Evolutionary conservation across 2,329 filamentous ascomycete species (phyloP).

Genomic region (Thelonectria blattea): DNA sequence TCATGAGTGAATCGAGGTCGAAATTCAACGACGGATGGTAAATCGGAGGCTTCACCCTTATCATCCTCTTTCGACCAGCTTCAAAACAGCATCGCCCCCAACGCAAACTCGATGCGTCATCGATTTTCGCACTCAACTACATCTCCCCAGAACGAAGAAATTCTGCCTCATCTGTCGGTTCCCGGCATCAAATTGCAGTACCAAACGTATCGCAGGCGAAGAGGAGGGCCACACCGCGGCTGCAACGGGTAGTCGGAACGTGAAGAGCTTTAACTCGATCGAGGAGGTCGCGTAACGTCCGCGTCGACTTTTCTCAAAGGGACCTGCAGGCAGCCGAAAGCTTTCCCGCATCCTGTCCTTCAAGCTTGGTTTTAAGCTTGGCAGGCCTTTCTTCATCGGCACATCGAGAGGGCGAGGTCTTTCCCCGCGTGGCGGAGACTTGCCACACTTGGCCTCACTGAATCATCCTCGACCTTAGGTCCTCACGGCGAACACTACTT

Average conservation of each 20-base stretch:
- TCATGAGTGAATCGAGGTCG: not conserved
- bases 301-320: not conserved
- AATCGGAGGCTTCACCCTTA: not conserved
- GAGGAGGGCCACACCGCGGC: too few species aligned
- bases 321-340: not conserved
- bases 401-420: not conserved
- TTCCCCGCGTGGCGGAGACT: not conserved
- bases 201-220: too few species aligned
- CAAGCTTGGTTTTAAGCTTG: not conserved
- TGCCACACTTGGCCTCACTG: not conserved
- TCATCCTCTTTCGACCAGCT: not conserved
- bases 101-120: not conserved
- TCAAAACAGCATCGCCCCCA: not conserved
- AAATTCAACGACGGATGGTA: not conserved
- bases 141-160: not conserved
- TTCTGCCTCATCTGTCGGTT: not conserved
- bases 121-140: not conserved
- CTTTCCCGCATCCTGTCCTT: too few species aligned
- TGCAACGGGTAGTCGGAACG: not conserved
- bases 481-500: not conserved
- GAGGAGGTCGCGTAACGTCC: not conserved
- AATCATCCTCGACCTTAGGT: not conserved
- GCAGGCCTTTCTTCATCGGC: not conserved
- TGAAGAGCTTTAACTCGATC: too few species aligned
- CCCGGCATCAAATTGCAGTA: too few species aligned